Percentiles rank a stretch among this genome's conserved stretches.
phyloP scores from a whole-genome alignment of 2,329 filamentous ascomycete species.

The Aspergillus spinulosporus region DNA sequence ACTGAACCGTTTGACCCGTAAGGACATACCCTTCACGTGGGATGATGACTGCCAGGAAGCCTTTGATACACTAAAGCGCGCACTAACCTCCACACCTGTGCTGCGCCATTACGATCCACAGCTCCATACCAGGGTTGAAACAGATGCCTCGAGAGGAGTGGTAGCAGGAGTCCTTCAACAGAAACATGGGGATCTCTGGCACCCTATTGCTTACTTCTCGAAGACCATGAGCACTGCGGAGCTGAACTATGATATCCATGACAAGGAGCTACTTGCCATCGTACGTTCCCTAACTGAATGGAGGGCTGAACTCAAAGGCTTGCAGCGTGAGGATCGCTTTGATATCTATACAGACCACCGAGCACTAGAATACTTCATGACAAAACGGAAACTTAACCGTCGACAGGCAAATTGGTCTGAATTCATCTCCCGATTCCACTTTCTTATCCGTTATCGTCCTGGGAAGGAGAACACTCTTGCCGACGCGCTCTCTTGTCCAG shows the following conservation, averaged over 20 bases:
- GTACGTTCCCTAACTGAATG: conserved; percentile 28
- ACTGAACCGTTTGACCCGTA: not conserved
- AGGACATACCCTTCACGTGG: no score
- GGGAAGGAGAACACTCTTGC: conserved; percentile 8
- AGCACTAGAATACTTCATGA: conserved; percentile 33
- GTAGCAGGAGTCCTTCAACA: no score
- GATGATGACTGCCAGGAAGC: no score
- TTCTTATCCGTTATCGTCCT: conserved; percentile 17
- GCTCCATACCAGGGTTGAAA: no score
- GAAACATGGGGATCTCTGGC: no score
- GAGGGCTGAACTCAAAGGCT: conserved; percentile 20
- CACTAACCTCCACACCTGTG: no score
- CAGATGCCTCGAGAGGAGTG: no score
- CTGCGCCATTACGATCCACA: no score
- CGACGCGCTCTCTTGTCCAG: not conserved
- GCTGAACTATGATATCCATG: conserved; percentile 31
- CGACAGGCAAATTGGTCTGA: conserved; percentile 15
- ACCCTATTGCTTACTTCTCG: conserved; percentile 25
- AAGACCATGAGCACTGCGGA: conserved; percentile 24
- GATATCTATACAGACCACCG: conserved; percentile 30
- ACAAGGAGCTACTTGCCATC: conserved; percentile 35
- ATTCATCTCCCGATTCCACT: conserved; percentile 16
- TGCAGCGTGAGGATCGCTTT: conserved; percentile 9
- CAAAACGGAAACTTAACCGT: conserved; percentile 20
- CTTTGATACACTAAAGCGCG: no score